A percentile compares a stretch with the other conserved stretches of the same genome.
These are phyloP conservation scores for Phialophora verrucosa DNA, from an alignment of 2,329 filamentous ascomycete species.

Conservation along the genomic window DNA sequence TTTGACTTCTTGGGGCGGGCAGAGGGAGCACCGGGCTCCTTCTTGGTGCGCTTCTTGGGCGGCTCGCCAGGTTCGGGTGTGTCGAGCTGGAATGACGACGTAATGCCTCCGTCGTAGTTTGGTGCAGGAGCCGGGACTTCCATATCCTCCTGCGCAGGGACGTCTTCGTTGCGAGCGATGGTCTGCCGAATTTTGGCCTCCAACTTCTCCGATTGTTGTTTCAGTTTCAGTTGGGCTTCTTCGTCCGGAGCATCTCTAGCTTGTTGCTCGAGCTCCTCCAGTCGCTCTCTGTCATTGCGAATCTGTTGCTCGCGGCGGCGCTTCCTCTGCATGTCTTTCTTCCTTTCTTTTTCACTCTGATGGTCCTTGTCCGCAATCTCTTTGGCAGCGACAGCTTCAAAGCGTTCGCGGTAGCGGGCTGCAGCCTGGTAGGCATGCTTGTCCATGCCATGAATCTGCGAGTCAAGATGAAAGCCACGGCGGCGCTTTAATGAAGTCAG, in stretches of 20 bases:
- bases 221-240: slow-evolving; percentile 76
- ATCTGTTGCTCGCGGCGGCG: slow-evolving; percentile 92
- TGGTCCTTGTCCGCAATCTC: slow-evolving; percentile 90
- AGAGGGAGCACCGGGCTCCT: slow-evolving; percentile 51
- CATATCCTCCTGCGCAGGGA: slow-evolving; percentile 70
- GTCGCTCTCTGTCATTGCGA: slow-evolving; percentile 84
- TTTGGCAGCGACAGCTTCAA: slow-evolving; percentile 80
- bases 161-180: slow-evolving; percentile 82
- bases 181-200: slow-evolving; percentile 93
- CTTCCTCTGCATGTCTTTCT: slow-evolving; percentile 99
- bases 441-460: slow-evolving; percentile 64
- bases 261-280: slow-evolving; percentile 76
- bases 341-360: slow-evolving; percentile 94
- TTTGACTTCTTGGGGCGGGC: slow-evolving; percentile 86
- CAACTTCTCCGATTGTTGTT: slow-evolving; percentile 85
- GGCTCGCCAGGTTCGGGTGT: slow-evolving; percentile 57
- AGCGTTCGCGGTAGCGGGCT: slow-evolving; percentile 74
- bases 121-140: slow-evolving; percentile 74
- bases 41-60: slow-evolving; percentile 61
- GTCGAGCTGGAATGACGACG: slow-evolving; percentile 79
- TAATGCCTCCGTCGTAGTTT: slow-evolving; percentile 82
- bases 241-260: slow-evolving; percentile 81
- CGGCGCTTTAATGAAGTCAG: slow-evolving; percentile 57
- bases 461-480: slow-evolving; percentile 61
- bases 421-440: slow-evolving; percentile 74